Evolutionary conservation across 148 eudicot species (phyloP).

Genomic region (Rhododendron ferrugineum): DNA sequence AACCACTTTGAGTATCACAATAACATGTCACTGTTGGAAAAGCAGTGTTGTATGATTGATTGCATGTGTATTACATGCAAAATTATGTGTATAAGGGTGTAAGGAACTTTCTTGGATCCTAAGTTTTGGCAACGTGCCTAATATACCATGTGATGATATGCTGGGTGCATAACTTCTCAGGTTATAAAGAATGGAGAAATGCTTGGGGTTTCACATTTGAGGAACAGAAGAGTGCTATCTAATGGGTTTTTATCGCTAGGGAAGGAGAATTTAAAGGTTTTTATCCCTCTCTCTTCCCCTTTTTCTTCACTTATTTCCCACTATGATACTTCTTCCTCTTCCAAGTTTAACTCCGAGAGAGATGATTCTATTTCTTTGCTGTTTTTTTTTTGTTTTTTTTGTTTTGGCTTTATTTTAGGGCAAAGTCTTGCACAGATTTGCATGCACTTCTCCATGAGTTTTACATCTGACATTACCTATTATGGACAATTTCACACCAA

Average conservation of each 20-base stretch:
- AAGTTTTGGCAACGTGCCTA: neutral
- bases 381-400: neutral
- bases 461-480: neutral
- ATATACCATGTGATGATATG: neutral
- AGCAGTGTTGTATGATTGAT: neutral
- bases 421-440: neutral
- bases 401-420: too few relatives aligned
- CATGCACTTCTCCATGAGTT: neutral
- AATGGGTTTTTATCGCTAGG: constrained; percentile 86
- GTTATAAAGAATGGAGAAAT: constrained; percentile 98
- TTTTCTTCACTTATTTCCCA: neutral
- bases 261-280: constrained; percentile 93
- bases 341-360: neutral
- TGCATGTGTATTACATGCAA: neutral
- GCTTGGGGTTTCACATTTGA: constrained; percentile 96
- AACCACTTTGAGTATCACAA: neutral
- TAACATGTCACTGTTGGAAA: neutral
- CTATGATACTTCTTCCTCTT: neutral
- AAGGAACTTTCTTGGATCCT: neutral
- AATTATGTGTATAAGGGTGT: neutral
- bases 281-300: neutral
- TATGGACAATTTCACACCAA: neutral
- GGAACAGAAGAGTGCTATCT: constrained; percentile 82
- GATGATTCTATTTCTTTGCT: neutral
- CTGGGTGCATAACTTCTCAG: constrained; percentile 27